Conservation (phyloP, 2,329 filamentous ascomycete species). For the Blastomyces emzantsi region DNA sequence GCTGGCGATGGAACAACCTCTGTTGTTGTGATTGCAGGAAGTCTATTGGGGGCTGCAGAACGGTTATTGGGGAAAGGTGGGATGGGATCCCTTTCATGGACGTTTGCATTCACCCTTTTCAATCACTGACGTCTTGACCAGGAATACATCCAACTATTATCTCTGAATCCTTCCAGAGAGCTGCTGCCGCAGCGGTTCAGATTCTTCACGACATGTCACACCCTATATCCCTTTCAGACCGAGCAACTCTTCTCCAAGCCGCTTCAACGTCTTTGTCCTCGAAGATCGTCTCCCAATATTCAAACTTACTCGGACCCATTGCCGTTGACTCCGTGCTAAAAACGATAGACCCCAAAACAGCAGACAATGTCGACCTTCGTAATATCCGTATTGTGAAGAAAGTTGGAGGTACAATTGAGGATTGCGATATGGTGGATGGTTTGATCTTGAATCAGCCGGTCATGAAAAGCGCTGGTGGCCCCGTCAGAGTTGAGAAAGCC, state of each 20-base stretch:
- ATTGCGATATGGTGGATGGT: slow-evolving; percentile 94
- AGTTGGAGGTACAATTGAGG: slow-evolving; percentile 94
- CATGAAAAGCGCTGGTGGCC: slow-evolving; percentile 86
- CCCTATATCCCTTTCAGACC: slow-evolving; percentile 81
- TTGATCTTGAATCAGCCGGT: slow-evolving; percentile 86
- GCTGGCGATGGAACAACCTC: slow-evolving; percentile 97
- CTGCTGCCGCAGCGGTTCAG: slow-evolving; percentile 77
- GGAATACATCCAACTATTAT: slow-evolving; percentile 94
- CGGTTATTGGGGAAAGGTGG: slow-evolving; percentile 72
- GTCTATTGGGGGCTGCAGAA: slow-evolving; percentile 87
- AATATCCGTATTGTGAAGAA: slow-evolving; percentile 98
- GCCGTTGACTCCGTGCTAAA: slow-evolving; percentile 94
- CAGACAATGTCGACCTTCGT: slow-evolving; percentile 91
- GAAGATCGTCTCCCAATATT: slow-evolving; percentile 97
- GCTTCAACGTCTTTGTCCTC: slow-evolving; percentile 95
- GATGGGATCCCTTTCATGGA: neutral
- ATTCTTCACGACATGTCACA: slow-evolving; percentile 93
- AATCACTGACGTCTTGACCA: slow-evolving; percentile 14
- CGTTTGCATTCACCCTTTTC: neutral
- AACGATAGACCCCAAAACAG: slow-evolving; percentile 90
- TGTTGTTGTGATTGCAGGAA: slow-evolving; percentile 95
- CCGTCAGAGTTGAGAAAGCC: slow-evolving; percentile 91
- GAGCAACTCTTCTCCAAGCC: slow-evolving; percentile 83
- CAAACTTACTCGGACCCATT: slow-evolving; percentile 91
- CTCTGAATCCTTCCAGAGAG: slow-evolving; percentile 93